Evolutionary conservation across 2,329 filamentous ascomycete species (phyloP).

Genomic region (Alternaria sp.): DNA sequence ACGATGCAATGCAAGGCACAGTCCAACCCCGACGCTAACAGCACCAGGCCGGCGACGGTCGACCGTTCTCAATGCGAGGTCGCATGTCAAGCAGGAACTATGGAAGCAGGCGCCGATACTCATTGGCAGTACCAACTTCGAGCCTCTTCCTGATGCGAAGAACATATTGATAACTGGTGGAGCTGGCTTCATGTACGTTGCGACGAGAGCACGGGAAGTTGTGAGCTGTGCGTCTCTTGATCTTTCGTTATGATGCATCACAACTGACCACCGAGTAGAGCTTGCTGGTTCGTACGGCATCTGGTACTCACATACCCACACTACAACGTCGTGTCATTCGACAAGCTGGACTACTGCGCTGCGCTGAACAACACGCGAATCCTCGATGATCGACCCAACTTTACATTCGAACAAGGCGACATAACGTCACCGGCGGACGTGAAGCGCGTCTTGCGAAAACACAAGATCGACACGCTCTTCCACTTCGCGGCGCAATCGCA

Average conservation of each 20-base stretch:
- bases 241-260: background rate
- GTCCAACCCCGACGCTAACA: conserved; percentile 8
- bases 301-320: conserved; percentile 74
- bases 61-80: conserved; percentile 51
- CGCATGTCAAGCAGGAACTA: conserved; percentile 63
- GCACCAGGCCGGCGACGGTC: conserved; percentile 41
- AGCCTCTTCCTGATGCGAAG: conserved; percentile 70
- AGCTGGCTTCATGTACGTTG: conserved; percentile 79
- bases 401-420: conserved; percentile 80
- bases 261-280: conserved; percentile 57
- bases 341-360: conserved; percentile 84
- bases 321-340: conserved; percentile 82
- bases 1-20: conserved; percentile 7
- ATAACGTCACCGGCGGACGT: conserved; percentile 75
- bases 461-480: conserved; percentile 79
- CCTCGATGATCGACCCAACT: conserved; percentile 72
- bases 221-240: conserved; percentile 8
- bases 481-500: conserved; percentile 88
- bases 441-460: conserved; percentile 70
- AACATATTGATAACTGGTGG: conserved; percentile 87
- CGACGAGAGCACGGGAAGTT: conserved; percentile 3
- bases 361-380: conserved; percentile 79
- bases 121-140: conserved; percentile 72
- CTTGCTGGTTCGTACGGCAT: conserved; percentile 83
- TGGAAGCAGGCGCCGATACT: conserved; percentile 76